Evolutionary conservation across 1,284 basidiomycete species (phyloP).

Genomic region (Sanghuangporus weigelae): DNA sequence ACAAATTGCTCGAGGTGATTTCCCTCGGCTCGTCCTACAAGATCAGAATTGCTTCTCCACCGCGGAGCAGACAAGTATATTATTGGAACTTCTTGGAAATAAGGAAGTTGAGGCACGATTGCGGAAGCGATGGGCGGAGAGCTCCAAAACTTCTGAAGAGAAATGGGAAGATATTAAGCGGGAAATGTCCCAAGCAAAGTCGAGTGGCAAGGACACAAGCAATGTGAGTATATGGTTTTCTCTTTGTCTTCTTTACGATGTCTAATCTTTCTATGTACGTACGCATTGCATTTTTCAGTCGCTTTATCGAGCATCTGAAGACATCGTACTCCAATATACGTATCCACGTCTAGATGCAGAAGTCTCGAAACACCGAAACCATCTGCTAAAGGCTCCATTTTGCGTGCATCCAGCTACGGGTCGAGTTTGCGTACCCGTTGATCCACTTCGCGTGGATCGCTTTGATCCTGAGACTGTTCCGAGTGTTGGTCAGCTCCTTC

Average conservation of each 20-base stretch:
- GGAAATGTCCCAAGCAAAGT: constrained; percentile 25
- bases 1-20: constrained; percentile 49
- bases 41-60: constrained; percentile 87
- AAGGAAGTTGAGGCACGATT: constrained; percentile 42
- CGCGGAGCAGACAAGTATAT: constrained; percentile 66
- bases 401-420: constrained; percentile 97
- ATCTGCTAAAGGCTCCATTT: constrained; percentile 97
- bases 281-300: background rate
- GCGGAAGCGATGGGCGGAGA: constrained; percentile 57
- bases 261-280: background rate
- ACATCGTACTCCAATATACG: constrained; percentile 90
- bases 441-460: constrained; percentile 69
- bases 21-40: constrained; percentile 66
- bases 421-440: constrained; percentile 90
- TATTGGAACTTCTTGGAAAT: constrained; percentile 78
- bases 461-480: constrained; percentile 89
- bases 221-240: background rate
- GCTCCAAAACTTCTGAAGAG: constrained; percentile 47
- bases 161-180: constrained; percentile 73
- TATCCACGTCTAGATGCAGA: constrained; percentile 97
- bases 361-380: constrained; percentile 96
- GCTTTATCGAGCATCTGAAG: constrained; percentile 55
- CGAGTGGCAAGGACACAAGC: background rate
- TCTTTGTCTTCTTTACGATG: background rate
- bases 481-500: constrained; percentile 78